These are phyloP conservation scores for Linum trigynum DNA, from an alignment of 345 rosid species.

Conservation along the genomic window DNA sequence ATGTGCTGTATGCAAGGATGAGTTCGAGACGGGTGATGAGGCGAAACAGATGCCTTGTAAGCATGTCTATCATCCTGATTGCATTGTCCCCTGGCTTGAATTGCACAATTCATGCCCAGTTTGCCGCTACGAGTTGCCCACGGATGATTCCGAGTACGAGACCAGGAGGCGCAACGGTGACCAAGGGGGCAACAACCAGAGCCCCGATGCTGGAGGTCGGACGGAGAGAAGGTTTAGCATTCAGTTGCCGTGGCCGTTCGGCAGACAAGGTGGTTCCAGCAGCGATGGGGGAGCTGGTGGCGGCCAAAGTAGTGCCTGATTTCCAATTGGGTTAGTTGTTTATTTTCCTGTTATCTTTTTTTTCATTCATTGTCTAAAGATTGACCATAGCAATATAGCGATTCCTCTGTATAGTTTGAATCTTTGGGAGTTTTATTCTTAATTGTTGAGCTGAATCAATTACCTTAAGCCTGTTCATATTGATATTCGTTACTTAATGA, in stretches of 20 bases:
- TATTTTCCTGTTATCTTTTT: neutral
- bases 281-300: slow-evolving; percentile 18
- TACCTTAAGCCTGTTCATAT: too few relatives aligned
- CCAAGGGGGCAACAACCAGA: slow-evolving; percentile 9
- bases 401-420: too few relatives aligned
- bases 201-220: slow-evolving; percentile 19
- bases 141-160: slow-evolving; percentile 38
- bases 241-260: slow-evolving; percentile 27
- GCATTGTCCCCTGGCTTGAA: slow-evolving; percentile 39
- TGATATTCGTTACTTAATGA: too few relatives aligned
- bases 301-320: slow-evolving; percentile 22
- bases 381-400: too few relatives aligned
- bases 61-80: slow-evolving; percentile 35
- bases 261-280: slow-evolving; percentile 23
- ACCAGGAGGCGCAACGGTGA: slow-evolving; percentile 8
- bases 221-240: slow-evolving; percentile 33
- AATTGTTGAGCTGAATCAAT: neutral
- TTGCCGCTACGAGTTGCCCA: slow-evolving; percentile 45
- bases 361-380: too few relatives aligned
- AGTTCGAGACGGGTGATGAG: slow-evolving; percentile 30
- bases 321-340: slow-evolving; percentile 11
- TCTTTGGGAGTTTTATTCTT: neutral
- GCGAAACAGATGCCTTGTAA: slow-evolving; percentile 46
- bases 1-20: slow-evolving; percentile 42
- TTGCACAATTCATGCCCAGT: slow-evolving; percentile 45